These are phyloP conservation scores for Debaryomycetaceae sp. DNA, from an alignment of 1,139 yeast genomes.

Conservation along the genomic window DNA sequence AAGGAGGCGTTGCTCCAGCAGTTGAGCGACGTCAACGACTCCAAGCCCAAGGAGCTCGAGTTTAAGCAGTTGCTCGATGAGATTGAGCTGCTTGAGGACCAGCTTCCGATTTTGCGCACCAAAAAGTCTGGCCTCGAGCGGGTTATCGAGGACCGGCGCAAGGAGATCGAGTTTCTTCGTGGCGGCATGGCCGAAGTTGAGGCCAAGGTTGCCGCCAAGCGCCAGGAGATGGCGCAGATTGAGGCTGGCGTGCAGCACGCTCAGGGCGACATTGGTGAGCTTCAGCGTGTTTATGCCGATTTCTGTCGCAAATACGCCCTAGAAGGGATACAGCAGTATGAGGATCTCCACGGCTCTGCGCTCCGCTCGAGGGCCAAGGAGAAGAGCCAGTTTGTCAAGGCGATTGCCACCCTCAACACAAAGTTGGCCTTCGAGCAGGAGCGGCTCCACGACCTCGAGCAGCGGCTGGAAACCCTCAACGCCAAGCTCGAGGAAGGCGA, in stretches of 20 bases:
- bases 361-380: conserved; percentile 61
- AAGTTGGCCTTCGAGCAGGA: conserved; percentile 64
- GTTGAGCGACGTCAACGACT: conserved; percentile 45
- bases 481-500: conserved; percentile 31
- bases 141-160: conserved; percentile 46
- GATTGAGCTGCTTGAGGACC: conserved; percentile 51
- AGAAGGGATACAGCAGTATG: conserved; percentile 58
- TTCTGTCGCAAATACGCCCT: conserved; percentile 57
- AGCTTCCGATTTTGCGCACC: conserved; percentile 47
- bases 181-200: conserved; percentile 17
- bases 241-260: conserved; percentile 24
- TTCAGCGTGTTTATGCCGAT: conserved; percentile 47
- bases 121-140: conserved; percentile 49
- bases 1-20: conserved; percentile 61
- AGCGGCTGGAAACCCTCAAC: conserved; percentile 38
- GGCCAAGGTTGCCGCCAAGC: conserved; percentile 9
- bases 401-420: conserved; percentile 57
- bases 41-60: conserved; percentile 51
- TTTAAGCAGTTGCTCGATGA: conserved; percentile 58
- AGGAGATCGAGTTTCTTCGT: conserved; percentile 53
- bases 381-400: conserved; percentile 55
- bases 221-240: conserved; percentile 24
- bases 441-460: conserved; percentile 45
- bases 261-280: conserved; percentile 23
- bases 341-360: conserved; percentile 59